Percentiles rank a stretch among this genome's conserved stretches.
These are phyloP conservation scores for Pestalotiopsis fici DNA, from an alignment of 2,329 filamentous ascomycete genomes.

Conservation along the genomic window DNA sequence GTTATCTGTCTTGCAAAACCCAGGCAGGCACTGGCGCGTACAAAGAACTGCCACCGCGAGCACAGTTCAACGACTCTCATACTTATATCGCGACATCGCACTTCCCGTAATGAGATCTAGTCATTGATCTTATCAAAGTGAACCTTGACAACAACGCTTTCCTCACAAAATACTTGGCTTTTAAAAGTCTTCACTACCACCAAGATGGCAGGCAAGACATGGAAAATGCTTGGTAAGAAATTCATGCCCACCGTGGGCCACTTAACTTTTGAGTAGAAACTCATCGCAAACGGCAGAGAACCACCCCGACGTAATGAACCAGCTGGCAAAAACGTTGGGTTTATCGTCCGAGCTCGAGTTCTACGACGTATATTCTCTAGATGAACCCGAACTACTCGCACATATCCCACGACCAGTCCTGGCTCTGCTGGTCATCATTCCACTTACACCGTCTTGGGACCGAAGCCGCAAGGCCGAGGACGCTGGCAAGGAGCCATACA, in stretches of 20 bases:
- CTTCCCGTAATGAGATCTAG: not conserved
- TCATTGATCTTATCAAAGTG: not conserved
- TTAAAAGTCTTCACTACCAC: constrained; percentile 1
- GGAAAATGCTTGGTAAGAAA: constrained; percentile 9
- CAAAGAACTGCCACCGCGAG: not conserved
- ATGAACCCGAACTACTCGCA: constrained; percentile 73
- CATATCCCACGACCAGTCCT: constrained; percentile 76
- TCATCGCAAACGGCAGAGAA: constrained; percentile 37
- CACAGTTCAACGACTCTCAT: not conserved
- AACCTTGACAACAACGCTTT: not conserved
- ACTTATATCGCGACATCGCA: not conserved
- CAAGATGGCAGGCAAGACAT: constrained; percentile 10
- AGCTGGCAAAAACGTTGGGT: constrained; percentile 70
- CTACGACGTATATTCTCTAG: constrained; percentile 80
- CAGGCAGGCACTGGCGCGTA: not conserved
- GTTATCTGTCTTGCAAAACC: not conserved
- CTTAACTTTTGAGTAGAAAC: not conserved
- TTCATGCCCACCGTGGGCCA: not conserved
- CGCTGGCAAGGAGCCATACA: constrained; percentile 15
- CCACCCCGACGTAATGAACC: constrained; percentile 78
- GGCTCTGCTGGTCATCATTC: constrained; percentile 80
- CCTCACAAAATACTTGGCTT: not conserved
- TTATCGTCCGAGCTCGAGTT: constrained; percentile 69
- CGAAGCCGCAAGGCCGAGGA: constrained; percentile 38
- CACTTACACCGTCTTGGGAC: constrained; percentile 50